phyloP scores from a whole-genome alignment of 345 rosid species.

The Lumnitzera racemosa region DNA sequence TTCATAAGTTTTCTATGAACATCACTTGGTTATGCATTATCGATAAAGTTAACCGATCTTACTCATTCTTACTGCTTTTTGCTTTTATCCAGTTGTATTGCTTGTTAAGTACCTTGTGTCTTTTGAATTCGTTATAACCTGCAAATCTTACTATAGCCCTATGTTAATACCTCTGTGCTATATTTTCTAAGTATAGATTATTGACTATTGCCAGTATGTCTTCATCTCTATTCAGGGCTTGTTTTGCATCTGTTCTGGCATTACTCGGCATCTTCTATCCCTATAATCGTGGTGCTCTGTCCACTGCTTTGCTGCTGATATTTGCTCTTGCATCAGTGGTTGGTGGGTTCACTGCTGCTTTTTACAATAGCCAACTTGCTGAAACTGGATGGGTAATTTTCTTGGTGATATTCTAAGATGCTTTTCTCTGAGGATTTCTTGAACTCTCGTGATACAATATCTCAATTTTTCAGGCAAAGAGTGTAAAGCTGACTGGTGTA shows the following conservation, averaged over 20 bases:
- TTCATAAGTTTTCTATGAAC: no score
- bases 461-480: slow-evolving; percentile 42
- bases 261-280: slow-evolving; percentile 65
- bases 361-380: slow-evolving; percentile 53
- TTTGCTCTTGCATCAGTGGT: slow-evolving; percentile 60
- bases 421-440: neutral
- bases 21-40: no score
- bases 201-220: neutral
- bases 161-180: no score
- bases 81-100: no score
- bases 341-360: slow-evolving; percentile 66
- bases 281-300: slow-evolving; percentile 53
- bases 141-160: no score
- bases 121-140: no score
- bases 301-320: slow-evolving; percentile 44
- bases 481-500: slow-evolving; percentile 57
- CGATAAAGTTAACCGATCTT: no score
- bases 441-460: neutral
- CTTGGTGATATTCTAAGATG: slow-evolving; percentile 8
- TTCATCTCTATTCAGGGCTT: slow-evolving; percentile 35
- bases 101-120: no score
- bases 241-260: slow-evolving; percentile 44
- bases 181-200: neutral
- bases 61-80: no score
- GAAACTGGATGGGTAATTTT: slow-evolving; percentile 60